Evolutionary conservation across 306 rosid genomes (phyloP).

Genomic region (Potentilla sterilis): DNA sequence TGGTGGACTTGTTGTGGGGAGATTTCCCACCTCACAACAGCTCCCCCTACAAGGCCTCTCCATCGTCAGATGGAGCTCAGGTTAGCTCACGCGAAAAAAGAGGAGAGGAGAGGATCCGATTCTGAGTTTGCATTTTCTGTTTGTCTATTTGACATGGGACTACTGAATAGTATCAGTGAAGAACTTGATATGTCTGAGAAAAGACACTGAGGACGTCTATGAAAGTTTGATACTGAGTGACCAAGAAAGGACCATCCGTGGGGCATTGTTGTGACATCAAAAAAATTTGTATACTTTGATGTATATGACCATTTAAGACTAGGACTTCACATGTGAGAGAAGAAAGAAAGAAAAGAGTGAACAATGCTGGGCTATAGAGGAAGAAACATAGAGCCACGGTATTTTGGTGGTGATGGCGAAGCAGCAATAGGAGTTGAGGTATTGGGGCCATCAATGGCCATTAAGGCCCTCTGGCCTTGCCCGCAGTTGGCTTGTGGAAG

Average conservation of each 20-base stretch:
- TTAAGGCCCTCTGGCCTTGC: conserved; percentile 25
- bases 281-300: not conserved
- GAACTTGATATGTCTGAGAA: not conserved
- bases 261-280: conserved; percentile 4
- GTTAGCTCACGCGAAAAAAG: too few relatives aligned
- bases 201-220: not conserved
- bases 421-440: not conserved
- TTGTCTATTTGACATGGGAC: not conserved
- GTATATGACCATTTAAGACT: not conserved
- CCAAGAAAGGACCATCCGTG: not conserved
- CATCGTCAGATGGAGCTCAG: too few relatives aligned
- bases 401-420: conserved; percentile 2
- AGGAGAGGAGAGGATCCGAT: too few relatives aligned
- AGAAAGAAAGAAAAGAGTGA: conserved; percentile 1
- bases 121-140: not conserved
- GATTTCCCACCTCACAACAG: too few relatives aligned
- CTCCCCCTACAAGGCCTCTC: too few relatives aligned
- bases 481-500: conserved; percentile 12
- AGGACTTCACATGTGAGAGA: not conserved
- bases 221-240: conserved; percentile 1
- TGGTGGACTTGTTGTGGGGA: conserved; percentile 12
- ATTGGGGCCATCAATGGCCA: conserved; percentile 5
- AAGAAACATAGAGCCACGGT: not conserved
- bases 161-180: not conserved
- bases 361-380: not conserved